Evolutionary conservation across 257 asterid species (phyloP).

Genomic region (Voacanga thouarsii): DNA sequence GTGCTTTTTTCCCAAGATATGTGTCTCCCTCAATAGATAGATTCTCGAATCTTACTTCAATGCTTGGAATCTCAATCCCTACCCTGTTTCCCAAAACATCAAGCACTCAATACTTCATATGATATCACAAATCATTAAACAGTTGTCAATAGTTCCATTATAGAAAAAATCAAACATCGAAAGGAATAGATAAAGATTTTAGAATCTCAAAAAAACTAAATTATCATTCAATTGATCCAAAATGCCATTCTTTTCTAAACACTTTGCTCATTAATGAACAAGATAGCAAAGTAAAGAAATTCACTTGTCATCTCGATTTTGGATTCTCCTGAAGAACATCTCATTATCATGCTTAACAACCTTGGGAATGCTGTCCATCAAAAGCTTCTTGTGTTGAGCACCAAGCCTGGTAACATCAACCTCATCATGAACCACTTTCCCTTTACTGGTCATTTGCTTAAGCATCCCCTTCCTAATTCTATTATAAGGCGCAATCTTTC

Average conservation of each 20-base stretch:
- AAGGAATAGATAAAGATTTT: no score
- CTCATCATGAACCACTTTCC: conserved; percentile 40
- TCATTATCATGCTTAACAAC: conserved; percentile 76
- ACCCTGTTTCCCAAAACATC: conserved; percentile 39
- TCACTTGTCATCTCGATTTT: conserved; percentile 72
- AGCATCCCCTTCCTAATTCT: conserved; percentile 68
- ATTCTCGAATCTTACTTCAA: conserved; percentile 74
- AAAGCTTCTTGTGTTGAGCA: conserved; percentile 51
- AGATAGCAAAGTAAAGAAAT: no score
- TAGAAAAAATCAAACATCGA: no score
- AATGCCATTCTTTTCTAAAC: no score
- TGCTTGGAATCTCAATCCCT: conserved; percentile 72
- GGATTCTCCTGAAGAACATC: conserved; percentile 49
- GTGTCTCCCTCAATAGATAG: conserved; percentile 72
- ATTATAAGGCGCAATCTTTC: conserved; percentile 74
- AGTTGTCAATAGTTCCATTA: no score
- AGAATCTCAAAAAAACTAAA: no score
- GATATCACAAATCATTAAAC: no score
- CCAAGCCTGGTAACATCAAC: conserved; percentile 59
- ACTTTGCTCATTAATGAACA: no score
- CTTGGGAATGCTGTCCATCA: conserved; percentile 64
- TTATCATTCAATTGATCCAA: no score
- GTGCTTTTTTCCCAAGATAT: conserved; percentile 69
- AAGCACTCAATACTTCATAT: neutral
- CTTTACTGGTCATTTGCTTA: conserved; percentile 54